Evolutionary conservation across 176 grass and related monocot genomes (phyloP), one percentile per base, ranked within the genome.

Genomic region (Bonia amplexicaulis): DNA sequence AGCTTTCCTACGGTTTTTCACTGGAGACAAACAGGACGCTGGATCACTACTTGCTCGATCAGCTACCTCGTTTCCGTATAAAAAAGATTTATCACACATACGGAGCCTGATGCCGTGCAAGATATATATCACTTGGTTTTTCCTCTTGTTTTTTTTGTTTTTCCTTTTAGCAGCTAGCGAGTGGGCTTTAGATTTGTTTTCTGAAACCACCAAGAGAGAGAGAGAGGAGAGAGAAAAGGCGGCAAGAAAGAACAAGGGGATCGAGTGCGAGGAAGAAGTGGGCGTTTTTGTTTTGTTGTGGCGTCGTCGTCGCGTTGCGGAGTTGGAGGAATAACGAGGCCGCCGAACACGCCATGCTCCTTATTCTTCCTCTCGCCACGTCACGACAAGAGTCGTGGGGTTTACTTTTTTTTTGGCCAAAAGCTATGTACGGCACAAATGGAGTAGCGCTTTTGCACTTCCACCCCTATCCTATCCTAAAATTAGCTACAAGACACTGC

Each of bases 271-370:
- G 25, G 12, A 66, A 68, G 73, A n/a, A 16, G 60, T 31, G 74
- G 58, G 72, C 23, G 74, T 61, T 68, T 84, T 89, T 89, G 87
- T 89, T 80, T 80, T 69, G 87, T 80, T 89, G 69, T 19, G 87
- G 69, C 22, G 68, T 54, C 37, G 19, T 47, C 60, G 87, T 89
- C 87, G 82, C 7, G 49, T 80, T 60, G 76, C 76, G 69, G 15
- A 0, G 70, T 13, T 31, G 61, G 31, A 62, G 41, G 87, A 76
- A 88, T 84, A 79, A 84, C 74, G 27, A 29, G 55, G 35, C 59
- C 35, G 13, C 31, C 31, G 31, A 40, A 46, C 73, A 68, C 72
- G 61, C 48, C 17, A 63, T 23, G 40, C 57, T 62, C 22, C 39
- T 79, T 79, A 88, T 88, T 88, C 80, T 23, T 25, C 67, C 10